Conservation (phyloP, 331 rosid genomes). For the Saraca asoca region DNA sequence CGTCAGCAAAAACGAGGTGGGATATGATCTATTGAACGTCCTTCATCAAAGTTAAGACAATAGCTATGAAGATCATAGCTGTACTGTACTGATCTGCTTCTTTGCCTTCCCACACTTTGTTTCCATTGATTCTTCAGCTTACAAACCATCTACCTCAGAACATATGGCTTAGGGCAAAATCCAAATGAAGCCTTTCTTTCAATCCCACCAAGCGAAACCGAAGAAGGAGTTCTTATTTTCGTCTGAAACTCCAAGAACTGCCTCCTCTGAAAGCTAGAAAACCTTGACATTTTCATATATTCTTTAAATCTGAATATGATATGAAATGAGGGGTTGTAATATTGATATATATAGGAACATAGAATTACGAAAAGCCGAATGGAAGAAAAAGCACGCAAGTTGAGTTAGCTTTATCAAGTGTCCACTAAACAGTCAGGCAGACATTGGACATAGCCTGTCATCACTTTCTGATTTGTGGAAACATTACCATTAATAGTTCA, state of each 20-base stretch:
- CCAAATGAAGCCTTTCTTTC: slow-evolving; percentile 34
- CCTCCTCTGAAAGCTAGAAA: slow-evolving; percentile 41
- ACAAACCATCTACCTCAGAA: slow-evolving; percentile 41
- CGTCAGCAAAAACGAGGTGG: slow-evolving; percentile 40
- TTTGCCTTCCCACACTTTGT: slow-evolving; percentile 47
- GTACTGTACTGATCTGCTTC: slow-evolving; percentile 38
- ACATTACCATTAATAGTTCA: no score
- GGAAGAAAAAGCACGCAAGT: no score
- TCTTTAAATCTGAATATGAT: no score
- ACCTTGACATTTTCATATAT: slow-evolving; percentile 55
- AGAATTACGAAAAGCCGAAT: no score
- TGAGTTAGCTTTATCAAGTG: no score
- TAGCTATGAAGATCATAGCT: slow-evolving; percentile 84
- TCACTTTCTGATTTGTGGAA: no score
- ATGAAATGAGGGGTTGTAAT: no score
- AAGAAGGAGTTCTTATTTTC: slow-evolving; percentile 46
- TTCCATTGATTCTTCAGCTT: slow-evolving; percentile 68
- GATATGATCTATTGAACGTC: slow-evolving; percentile 33
- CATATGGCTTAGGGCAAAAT: slow-evolving; percentile 43
- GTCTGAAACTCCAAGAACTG: slow-evolving; percentile 50
- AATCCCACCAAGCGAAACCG: slow-evolving; percentile 51
- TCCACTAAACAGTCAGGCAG: no score
- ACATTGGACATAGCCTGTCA: no score
- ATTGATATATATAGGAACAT: no score
- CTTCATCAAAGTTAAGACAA: slow-evolving; percentile 82